Evolutionary conservation across 148 eudicot species (phyloP).

Genomic region (Rhododendron ferrugineum): DNA sequence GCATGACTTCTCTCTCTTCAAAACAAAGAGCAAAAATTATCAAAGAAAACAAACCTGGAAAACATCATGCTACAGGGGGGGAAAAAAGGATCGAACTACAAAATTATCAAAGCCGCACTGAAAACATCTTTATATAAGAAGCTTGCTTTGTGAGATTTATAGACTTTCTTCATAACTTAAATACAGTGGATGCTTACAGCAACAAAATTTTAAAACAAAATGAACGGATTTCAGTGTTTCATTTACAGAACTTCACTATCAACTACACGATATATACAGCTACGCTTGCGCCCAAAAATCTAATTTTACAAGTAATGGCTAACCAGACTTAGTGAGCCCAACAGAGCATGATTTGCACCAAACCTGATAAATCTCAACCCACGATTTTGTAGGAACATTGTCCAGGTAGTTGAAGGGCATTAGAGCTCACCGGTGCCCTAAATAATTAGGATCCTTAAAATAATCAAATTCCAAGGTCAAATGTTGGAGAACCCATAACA

Average conservation of each 20-base stretch:
- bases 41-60: neutral
- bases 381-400: neutral
- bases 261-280: neutral
- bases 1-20: neutral
- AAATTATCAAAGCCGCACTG: neutral
- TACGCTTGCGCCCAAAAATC: neutral
- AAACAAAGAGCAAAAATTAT: neutral
- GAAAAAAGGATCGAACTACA: neutral
- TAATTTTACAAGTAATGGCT: neutral
- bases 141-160: neutral
- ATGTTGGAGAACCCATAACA: slow-evolving; percentile 45
- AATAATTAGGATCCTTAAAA: slow-evolving; percentile 1
- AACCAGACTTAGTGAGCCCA: neutral
- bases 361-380: neutral
- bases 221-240: neutral
- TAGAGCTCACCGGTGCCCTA: neutral
- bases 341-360: neutral
- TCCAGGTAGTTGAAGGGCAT: neutral
- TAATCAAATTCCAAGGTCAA: slow-evolving; percentile 76
- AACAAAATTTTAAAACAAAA: neutral
- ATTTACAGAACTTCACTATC: neutral
- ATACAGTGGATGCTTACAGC: neutral
- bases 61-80: neutral
- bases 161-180: neutral
- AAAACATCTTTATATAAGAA: neutral